Evolutionary conservation across 495 filamentous ascomycete genomes (phyloP), one percentile per base, ranked within the genome.

Genomic region (Penicillium lividum): DNA sequence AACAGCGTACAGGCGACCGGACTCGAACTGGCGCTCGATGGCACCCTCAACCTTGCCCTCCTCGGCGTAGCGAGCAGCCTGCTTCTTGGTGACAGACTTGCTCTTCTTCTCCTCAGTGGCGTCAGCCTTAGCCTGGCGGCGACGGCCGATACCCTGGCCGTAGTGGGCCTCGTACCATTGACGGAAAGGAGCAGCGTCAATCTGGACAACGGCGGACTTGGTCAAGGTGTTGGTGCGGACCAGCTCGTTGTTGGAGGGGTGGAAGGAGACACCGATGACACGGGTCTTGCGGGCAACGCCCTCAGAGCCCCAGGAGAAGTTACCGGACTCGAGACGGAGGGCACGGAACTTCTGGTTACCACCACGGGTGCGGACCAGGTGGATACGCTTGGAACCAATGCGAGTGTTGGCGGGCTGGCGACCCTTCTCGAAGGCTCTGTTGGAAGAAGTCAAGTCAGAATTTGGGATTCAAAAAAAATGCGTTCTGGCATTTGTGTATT

Each of bases 151-250:
- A 64, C 80, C 65, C 77, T 89, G 84, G 72, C 94, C 94, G 82
- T 98, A 98, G 88, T 98, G 95, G 59, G 94, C 91, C 86, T 98
- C 94, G 77, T 96, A 98, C 94, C 94, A 98, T 84, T 98, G 95
- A 73, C 94, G 83, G 90, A 98, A 98, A 63, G 94, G 94, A 51
- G 93, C 91, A 62, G 95, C 95, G 79, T 98, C 94, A 81, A 98
- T 83, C 83, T 98, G 95, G 75, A 98, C 92, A 67, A 98, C 90
- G 80, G 94, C 93, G 67, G 92, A 90, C 83, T 92, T 95, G 84
- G 94, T 98, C 75, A 99, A 84, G 82, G 94, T 97, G 86, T 99
- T 99, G 77, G 94, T 99, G 72, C 94, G 95, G 83, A 99, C 91
- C 69, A 99, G 85, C 80, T 99, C 94, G 89, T 99, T 99, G 91